Evolutionary conservation across 257 asterid species (phyloP).

Genomic region (Striga asiatica): DNA sequence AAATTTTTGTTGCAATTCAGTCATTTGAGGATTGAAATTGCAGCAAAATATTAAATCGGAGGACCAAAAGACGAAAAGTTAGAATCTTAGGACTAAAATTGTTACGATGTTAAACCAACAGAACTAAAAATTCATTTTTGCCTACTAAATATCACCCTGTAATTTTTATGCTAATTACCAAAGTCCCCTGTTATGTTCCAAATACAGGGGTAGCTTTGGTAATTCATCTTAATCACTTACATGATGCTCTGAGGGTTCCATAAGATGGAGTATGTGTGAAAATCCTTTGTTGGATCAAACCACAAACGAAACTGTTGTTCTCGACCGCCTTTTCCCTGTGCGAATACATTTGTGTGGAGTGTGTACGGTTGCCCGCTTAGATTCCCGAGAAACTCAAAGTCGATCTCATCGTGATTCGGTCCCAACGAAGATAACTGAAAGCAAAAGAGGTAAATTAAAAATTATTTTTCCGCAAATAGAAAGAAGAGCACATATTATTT

Average conservation of each 20-base stretch:
- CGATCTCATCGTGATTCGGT: constrained; percentile 40
- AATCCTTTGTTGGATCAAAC: constrained; percentile 49
- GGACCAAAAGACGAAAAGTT: too few relatives aligned
- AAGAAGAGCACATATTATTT: neutral
- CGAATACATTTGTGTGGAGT: constrained; percentile 41
- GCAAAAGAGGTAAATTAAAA: neutral
- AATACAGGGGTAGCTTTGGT: neutral
- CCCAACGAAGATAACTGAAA: constrained; percentile 38
- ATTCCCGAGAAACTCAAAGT: constrained; percentile 51
- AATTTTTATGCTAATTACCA: too few relatives aligned
- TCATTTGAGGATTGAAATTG: too few relatives aligned
- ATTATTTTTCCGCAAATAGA: neutral
- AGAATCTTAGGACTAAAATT: too few relatives aligned
- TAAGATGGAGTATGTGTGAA: constrained; percentile 47
- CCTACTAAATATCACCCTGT: too few relatives aligned
- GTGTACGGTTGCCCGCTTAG: constrained; percentile 42
- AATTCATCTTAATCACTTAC: constrained; percentile 13
- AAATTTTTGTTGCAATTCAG: too few relatives aligned
- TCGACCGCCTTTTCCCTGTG: constrained; percentile 36
- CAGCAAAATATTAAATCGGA: too few relatives aligned
- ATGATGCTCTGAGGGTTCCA: constrained; percentile 56
- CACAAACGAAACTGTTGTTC: constrained; percentile 49
- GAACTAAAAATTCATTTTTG: too few relatives aligned
- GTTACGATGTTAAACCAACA: too few relatives aligned
- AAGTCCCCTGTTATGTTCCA: too few relatives aligned